Base-by-base conservation (phyloP, 768 basidiomycete genomes). In the Collybia mongolica region DNA sequence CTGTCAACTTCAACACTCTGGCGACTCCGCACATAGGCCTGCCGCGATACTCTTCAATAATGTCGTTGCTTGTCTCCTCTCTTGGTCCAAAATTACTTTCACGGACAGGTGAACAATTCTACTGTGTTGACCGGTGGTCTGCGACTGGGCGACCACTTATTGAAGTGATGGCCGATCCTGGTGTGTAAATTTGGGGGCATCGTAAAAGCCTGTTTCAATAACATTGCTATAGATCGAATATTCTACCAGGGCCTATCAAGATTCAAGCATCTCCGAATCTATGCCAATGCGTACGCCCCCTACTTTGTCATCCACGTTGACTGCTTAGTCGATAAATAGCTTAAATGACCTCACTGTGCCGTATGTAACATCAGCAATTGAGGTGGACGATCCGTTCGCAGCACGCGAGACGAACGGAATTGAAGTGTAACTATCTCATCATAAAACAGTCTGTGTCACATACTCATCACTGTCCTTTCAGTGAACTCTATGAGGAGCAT, bases 21-120 rank as follows among this genome's bases (percentile, higher is more conserved):
- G 88, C 90, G 1, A 89, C 90, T 0, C 91, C 92, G 1, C 86
- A 90, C 52, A 72, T 92, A 32, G 91, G 91, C 7, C 73, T 90
- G 5, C 82, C 81, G 6, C 71, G 72, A 57, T 83, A 84, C 51
- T 74, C 76, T 28, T 80, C 82, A 3, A 64, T 85, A 20, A 60
- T 83, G 39, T 86, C 84, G 0, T 66, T 68, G 1, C 39, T 88
- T 1, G 59, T 74, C 7, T 70, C 74, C 2, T 70, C 63, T n/a
- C 60, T 93, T 12, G 91, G 86, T 0, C 80, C 88, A 0, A 80
- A 71, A 48, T 65, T 91, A 14, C 69, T 93, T 23, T 86, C 86
- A 3, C 72, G 91, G 43, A 90, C 90, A 0, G 91, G 91, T 7
- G 78, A 86, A 48, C 88, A 89, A 53, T 83, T 90, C 54, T 90